Base-by-base conservation (phyloP, 495 filamentous ascomycete genomes). In the Cairneyella variabilis region DNA sequence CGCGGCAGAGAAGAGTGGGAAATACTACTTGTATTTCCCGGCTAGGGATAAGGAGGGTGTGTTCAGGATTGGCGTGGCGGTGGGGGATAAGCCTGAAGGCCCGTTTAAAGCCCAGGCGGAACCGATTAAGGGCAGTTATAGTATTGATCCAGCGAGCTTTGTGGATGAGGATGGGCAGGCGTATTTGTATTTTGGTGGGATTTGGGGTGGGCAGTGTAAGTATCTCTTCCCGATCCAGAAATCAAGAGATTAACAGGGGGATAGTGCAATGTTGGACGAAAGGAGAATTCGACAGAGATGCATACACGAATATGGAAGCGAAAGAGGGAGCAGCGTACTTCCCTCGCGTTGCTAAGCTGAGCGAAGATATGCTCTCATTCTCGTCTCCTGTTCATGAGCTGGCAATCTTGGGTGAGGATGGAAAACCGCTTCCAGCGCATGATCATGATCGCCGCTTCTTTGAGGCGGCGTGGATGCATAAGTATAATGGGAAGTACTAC, bases 381-480 rank as follows among this genome's bases (percentile, higher is more conserved):
- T 44, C 41, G 8, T 36, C 26, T 2, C 16, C 3, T 4, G 39
- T 63, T 18, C 54, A 64, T 6, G 71, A 53, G 2, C 79, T 80
- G 25, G 71, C 71, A n/a, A 59, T 63, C 22, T 30, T 59, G 2
- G 56, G 48, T 38, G 73, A 79, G 61, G 76, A 75, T 3, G 81
- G 83, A 12, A 56, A 79, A 64, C 80, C 70, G 1, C 63, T 89
- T 42, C 43, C 57, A 1, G 79, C 83, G 22, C 76, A 83, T 69
- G 83, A 89, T 64, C 84, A 89, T 67, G 82, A 85, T 48, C 60
- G 83, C 4, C 71, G 85, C n/a, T 90, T 89, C 73, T 89, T 90
- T 68, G 85, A 90, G 71, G 85, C 85, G 0, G 78, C 85, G 18
- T 89, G 84, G 83, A 78, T 88, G 79, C 84, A 89, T 59, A 74